phyloP scores from a whole-genome alignment of 1,139 yeast genomes.

The Kurtzmaniella quercitrusa region DNA sequence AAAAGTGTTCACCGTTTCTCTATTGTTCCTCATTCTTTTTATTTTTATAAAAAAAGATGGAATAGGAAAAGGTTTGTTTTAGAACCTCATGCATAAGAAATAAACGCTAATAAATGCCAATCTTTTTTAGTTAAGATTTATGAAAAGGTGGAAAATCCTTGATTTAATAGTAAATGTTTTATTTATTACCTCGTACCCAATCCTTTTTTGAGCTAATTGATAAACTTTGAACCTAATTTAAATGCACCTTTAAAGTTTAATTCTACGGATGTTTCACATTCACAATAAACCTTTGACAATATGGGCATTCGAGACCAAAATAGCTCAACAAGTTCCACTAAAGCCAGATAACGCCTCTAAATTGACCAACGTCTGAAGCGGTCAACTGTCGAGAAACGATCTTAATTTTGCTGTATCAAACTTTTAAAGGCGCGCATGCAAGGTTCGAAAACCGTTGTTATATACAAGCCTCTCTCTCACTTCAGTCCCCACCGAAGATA shows the following conservation, averaged over 20 bases:
- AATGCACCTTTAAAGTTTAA: slow-evolving; percentile 1
- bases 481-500: too few relatives aligned
- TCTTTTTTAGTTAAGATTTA: neutral
- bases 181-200: neutral
- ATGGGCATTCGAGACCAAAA: neutral
- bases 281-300: neutral
- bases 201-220: neutral
- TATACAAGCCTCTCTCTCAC: neutral
- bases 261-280: neutral
- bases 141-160: neutral
- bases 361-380: neutral
- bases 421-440: neutral
- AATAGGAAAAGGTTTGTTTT: neutral
- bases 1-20: neutral
- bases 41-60: neutral
- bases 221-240: neutral
- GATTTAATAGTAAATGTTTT: neutral
- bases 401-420: neutral
- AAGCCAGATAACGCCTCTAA: neutral
- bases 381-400: neutral
- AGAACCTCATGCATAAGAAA: neutral
- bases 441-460: neutral
- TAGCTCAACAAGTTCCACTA: neutral
- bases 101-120: neutral
- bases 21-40: neutral